Base-by-base conservation (phyloP, 23 red algal genomes). In the Gracilaria gracilis region DNA sequence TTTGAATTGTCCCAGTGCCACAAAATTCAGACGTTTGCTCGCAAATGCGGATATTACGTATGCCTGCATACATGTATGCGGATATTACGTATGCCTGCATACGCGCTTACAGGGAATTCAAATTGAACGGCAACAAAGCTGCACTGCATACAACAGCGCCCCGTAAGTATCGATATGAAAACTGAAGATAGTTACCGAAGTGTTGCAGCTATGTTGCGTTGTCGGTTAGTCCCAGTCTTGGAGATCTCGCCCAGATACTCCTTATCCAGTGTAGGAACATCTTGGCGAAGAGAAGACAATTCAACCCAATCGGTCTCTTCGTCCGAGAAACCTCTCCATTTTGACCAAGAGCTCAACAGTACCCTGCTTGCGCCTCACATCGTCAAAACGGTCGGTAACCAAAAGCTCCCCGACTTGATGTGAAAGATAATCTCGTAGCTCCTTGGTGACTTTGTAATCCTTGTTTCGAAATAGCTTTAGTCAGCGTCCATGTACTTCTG, bases 401-500 rank as follows among this genome's bases (percentile, higher is more conserved):
- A 83, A 27, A 27, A 79, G 40, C 34, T 59, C 40, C 61, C 28
- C 47, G 0, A 61, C 0, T n/a, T 85, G 81, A 44, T 85, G 67
- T 6, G 29, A 0, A 17, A 85, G 57, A 69, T 66, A 57, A 9
- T 2, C 53, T 16, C 20, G 8, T 19, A 85, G 7, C 55, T 85
- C 81, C 31, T 85, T 57, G 11, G 81, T 66, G 11, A 85, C 51
- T 54, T 75, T 46, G 47, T 32, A 17, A 2, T 50, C 29, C 64
- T 73, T 62, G 62, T 87, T 87, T 12, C 83, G n/a, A 74, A 87
- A 87, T 29, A 87, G 74, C 66, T 87, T 87, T 40, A 74, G 1
- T 20, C 66, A 3, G 0, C 64, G 29, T 53, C 62, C 65, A 5
- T 74, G 83, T 35, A 87, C 61, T 27, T 48, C n/a, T n/a, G 46